A percentile compares a stretch with the other conserved stretches of the same genome.
These are phyloP conservation scores for Coniochaeta prunicola DNA, from an alignment of 2,329 filamentous ascomycete species.

Conservation along the genomic window DNA sequence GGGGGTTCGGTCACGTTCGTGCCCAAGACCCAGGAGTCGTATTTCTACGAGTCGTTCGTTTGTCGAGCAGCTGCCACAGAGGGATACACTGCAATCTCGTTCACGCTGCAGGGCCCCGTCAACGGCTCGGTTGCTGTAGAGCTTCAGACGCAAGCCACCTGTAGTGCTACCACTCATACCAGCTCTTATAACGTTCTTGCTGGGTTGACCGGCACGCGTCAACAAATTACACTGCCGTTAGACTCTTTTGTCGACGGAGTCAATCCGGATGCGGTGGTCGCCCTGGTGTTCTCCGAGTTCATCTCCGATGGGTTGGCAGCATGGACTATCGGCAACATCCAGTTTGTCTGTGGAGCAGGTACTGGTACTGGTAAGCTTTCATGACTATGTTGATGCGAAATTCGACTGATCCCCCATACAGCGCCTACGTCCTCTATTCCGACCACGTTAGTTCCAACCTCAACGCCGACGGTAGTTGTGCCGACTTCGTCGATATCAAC, in stretches of 20 bases:
- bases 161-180: conserved; percentile 8
- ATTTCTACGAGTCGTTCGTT: conserved; percentile 46
- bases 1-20: conserved; percentile 40
- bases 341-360: conserved; percentile 30
- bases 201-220: conserved; percentile 38
- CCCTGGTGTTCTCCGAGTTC: conserved; percentile 16
- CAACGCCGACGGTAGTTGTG: conserved; percentile 2
- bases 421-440: background rate
- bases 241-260: conserved; percentile 37
- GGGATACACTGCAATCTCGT: conserved; percentile 39
- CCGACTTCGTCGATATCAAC: conserved; percentile 4
- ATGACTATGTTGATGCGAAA: background rate
- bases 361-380: background rate
- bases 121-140: conserved; percentile 33
- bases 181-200: conserved; percentile 18
- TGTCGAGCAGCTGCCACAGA: conserved; percentile 37
- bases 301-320: conserved; percentile 7
- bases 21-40: conserved; percentile 34
- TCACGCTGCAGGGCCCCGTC: conserved; percentile 36
- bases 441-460: background rate
- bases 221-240: conserved; percentile 43
- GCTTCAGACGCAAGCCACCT: conserved; percentile 32
- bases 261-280: conserved; percentile 36
- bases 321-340: conserved; percentile 18
- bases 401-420: background rate